Base-by-base conservation (phyloP, 2,329 filamentous ascomycete genomes). In the Sclerotinia subarctica region DNA sequence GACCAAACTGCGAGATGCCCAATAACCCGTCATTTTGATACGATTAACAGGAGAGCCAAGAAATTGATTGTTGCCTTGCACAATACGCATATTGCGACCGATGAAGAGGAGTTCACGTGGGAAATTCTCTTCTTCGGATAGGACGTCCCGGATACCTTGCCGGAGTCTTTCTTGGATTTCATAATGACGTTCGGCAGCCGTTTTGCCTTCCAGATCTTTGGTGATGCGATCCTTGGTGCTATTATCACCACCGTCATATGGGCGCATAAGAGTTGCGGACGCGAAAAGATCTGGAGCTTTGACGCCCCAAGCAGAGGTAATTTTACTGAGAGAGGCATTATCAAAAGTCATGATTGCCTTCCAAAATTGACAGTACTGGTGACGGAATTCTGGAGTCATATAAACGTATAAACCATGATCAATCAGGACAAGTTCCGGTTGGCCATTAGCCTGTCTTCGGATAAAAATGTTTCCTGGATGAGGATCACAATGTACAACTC, bases 381-480 rank as follows among this genome's bases (percentile, higher is more conserved):
- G 89, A 15, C 93, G 87, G 81, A 98, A 97, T 69, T 87, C 82
- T 1, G 91, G 89, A 32, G 87, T 84, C 91, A 98, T 95, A 78
- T 92, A 90, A 67, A 98, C 92, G 81, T 99, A 99, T 7, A 99
- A 87, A 0, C 95, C 95, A 79, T 99, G 95, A 79, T 99, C 95
- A 77, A 99, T 97, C 47, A 99, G 88, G 0, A 98, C 94, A 42
- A 99, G 85, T 81, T 99, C 93, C 0, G 94, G 85, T 54, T 88
- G 85, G n/a, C 94, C 94, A 54, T 85, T 89, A 1, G 93, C 91
- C 21, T 92, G 83, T 11, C 95, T 90, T 11, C 95, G 90, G 76
- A 98, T 90, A 81, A 99, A 97, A 78, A 98, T 95, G 80, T 99
- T 99, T 38, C 94, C 94, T 1, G 95, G 95, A 77, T 99, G 95